Evolutionary conservation across 78 protist species (phyloP).

Genomic region (Speleostelium caveatum): DNA sequence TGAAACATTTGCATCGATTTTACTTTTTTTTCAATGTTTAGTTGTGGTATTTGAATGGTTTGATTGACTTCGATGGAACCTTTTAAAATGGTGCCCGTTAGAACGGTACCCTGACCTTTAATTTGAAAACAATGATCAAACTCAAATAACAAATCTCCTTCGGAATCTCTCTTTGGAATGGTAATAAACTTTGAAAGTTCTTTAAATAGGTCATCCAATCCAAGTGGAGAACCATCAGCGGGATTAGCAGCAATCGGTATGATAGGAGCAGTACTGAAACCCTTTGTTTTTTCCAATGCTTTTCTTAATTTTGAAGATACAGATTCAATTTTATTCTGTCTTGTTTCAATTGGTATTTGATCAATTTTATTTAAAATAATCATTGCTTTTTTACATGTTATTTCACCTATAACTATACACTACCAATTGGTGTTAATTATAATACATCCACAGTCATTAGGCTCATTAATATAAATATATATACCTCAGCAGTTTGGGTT

Average conservation of each 20-base stretch:
- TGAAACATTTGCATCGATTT: slow-evolving; percentile 97
- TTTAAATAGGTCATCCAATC: slow-evolving; percentile 10
- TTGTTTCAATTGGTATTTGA: slow-evolving; percentile 63
- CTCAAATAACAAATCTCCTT: slow-evolving; percentile 87
- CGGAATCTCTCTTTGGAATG: slow-evolving; percentile 17
- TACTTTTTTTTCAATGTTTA: slow-evolving; percentile 74
- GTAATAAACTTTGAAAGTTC: background rate
- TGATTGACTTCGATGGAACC: slow-evolving; percentile 89
- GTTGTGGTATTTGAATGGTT: slow-evolving; percentile 81
- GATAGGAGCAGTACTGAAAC: slow-evolving; percentile 36
- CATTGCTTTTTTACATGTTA: slow-evolving; percentile 84
- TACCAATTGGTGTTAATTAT: too few relatives aligned
- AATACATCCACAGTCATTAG: too few relatives aligned
- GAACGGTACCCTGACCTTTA: slow-evolving; percentile 96
- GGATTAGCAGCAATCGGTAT: slow-evolving; percentile 39
- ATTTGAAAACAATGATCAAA: slow-evolving; percentile 98
- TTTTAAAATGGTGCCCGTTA: slow-evolving; percentile 95
- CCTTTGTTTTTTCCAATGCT: slow-evolving; percentile 51
- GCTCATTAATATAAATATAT: too few relatives aligned
- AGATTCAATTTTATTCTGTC: slow-evolving; percentile 63
- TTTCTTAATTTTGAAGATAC: slow-evolving; percentile 26
- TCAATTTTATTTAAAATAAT: slow-evolving; percentile 97
- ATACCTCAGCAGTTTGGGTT: slow-evolving; percentile 98
- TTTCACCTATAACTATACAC: slow-evolving; percentile 97
- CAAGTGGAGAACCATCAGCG: slow-evolving; percentile 25